Percentiles rank a stretch among this genome's conserved stretches.
Conservation (phyloP, 257 asterid genomes). For the Solanum pinnatisectum region DNA sequence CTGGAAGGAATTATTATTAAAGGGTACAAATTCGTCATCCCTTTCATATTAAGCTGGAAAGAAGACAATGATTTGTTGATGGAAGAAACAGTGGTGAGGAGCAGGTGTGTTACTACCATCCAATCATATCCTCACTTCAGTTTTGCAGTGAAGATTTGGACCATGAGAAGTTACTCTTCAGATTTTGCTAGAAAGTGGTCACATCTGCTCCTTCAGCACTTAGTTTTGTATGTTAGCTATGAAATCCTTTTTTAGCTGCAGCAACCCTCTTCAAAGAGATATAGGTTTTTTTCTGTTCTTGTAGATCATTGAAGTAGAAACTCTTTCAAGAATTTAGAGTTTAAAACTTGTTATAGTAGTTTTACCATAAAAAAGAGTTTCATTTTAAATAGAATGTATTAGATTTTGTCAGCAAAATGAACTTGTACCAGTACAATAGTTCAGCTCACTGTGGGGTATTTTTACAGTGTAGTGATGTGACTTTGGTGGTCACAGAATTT, state of each 20-base stretch:
- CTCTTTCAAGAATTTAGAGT: slow-evolving; percentile 22
- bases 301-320: slow-evolving; percentile 24
- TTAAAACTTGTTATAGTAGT: slow-evolving; percentile 9
- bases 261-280: slow-evolving; percentile 12
- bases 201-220: neutral
- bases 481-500: neutral
- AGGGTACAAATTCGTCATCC: neutral
- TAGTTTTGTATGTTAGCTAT: slow-evolving; percentile 34
- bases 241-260: slow-evolving; percentile 20
- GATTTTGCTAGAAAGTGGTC: slow-evolving; percentile 5
- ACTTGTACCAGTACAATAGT: neutral
- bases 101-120: neutral
- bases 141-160: neutral
- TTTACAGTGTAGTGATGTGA: neutral
- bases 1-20: slow-evolving; percentile 2
- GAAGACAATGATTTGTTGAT: neutral
- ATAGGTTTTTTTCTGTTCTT: neutral
- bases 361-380: neutral
- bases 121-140: neutral
- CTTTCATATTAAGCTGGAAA: neutral
- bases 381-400: neutral
- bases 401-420: neutral
- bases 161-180: neutral
- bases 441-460: neutral
- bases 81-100: neutral